phyloP scores from a whole-genome alignment of 768 basidiomycete genomes.

The Auricularia heimuer region DNA sequence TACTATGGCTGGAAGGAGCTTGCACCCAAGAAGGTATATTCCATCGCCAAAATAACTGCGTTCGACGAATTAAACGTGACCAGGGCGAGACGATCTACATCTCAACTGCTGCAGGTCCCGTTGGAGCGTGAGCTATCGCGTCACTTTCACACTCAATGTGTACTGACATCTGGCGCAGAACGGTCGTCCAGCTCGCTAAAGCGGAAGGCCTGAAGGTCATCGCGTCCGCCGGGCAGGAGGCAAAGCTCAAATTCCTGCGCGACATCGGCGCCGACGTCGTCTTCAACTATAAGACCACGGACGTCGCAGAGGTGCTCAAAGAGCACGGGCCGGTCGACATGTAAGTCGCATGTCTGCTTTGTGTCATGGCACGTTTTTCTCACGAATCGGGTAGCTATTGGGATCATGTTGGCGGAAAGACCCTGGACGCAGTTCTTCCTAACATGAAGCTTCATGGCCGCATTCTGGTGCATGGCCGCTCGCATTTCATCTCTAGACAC shows the following conservation, averaged over 20 bases:
- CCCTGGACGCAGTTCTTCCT: constrained; percentile 44
- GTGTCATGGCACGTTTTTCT: not conserved
- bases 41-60: too few relatives aligned
- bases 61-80: not conserved
- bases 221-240: constrained; percentile 30
- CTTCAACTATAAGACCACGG: constrained; percentile 26
- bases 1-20: constrained; percentile 34
- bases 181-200: constrained; percentile 29
- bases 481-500: not conserved
- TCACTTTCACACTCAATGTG: not conserved
- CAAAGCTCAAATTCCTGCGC: constrained; percentile 30
- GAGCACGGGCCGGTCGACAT: constrained; percentile 28
- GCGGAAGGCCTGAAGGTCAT: constrained; percentile 31
- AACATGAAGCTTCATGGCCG: constrained; percentile 35
- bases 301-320: constrained; percentile 21
- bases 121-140: constrained; percentile 43
- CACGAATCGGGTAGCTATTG: constrained; percentile 28
- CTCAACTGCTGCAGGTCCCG: constrained; percentile 37
- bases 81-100: constrained; percentile 45
- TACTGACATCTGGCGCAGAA: not conserved
- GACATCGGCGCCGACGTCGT: constrained; percentile 27
- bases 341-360: constrained; percentile 8
- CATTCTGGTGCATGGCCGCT: constrained; percentile 28
- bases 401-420: constrained; percentile 54
- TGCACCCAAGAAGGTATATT: constrained; percentile 28